A percentile compares a stretch with the other conserved stretches of the same genome.
phyloP scores from a whole-genome alignment of 805 yeast genomes.

The Spathaspora gorwiae region DNA sequence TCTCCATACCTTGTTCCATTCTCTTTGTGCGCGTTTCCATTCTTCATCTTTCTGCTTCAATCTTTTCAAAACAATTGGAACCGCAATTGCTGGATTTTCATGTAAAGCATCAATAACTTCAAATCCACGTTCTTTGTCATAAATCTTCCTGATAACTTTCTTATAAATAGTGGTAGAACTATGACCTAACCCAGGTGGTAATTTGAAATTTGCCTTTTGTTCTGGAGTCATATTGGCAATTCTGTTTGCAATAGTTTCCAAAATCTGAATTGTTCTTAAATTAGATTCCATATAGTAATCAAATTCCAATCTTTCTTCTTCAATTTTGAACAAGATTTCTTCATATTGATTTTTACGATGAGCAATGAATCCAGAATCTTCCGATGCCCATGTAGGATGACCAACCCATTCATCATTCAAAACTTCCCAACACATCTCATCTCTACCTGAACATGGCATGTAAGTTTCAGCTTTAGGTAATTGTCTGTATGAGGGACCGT shows the following conservation, averaged over 20 bases:
- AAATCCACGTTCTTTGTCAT: constrained; percentile 91
- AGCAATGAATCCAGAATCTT: constrained; percentile 98
- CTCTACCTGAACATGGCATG: constrained; percentile 98
- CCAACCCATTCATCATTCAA: constrained; percentile 99
- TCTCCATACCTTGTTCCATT: constrained; percentile 99
- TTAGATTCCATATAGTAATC: constrained; percentile 95
- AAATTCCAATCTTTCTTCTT: constrained; percentile 96
- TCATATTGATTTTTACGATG: constrained; percentile 98
- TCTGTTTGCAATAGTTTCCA: constrained; percentile 91
- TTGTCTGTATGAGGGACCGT: constrained; percentile 91
- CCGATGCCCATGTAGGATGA: constrained; percentile 99
- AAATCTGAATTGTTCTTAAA: constrained; percentile 87
- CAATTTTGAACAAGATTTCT: constrained; percentile 89
- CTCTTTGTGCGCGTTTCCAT: constrained; percentile 97
- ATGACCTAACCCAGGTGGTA: constrained; percentile 92
- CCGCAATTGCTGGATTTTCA: constrained; percentile 91
- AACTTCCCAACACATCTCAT: constrained; percentile 99
- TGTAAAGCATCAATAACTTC: constrained; percentile 95
- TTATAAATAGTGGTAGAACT: constrained; percentile 88
- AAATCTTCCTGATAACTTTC: constrained; percentile 86
- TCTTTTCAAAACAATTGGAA: constrained; percentile 87
- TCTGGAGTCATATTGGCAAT: constrained; percentile 90
- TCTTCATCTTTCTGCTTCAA: constrained; percentile 97
- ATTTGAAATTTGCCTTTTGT: constrained; percentile 78
- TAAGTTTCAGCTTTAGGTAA: constrained; percentile 90